Percentiles rank a stretch among this genome's conserved stretches.
Evolutionary conservation across 2,329 filamentous ascomycete genomes (phyloP).

Genomic region (Ceratocystis huliohia): DNA sequence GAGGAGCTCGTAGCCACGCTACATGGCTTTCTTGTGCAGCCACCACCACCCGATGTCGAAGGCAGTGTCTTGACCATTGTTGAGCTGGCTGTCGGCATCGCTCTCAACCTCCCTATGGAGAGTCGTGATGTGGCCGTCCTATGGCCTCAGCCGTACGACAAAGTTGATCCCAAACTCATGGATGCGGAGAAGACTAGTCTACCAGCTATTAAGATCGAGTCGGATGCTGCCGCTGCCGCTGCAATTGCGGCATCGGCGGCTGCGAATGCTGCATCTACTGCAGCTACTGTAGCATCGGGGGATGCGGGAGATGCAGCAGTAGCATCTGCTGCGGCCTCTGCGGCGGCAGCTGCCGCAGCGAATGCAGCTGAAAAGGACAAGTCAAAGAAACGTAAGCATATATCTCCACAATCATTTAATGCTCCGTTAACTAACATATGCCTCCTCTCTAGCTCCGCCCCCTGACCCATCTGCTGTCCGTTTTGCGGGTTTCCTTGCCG

Average conservation of each 20-base stretch:
- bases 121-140: conserved; percentile 79
- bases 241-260: conserved; percentile 30
- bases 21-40: conserved; percentile 60
- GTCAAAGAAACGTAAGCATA: conserved; percentile 36
- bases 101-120: conserved; percentile 76
- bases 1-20: conserved; percentile 55
- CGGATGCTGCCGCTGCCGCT: conserved; percentile 22
- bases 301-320: background rate
- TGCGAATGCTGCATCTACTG: conserved; percentile 27
- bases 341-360: conserved; percentile 26
- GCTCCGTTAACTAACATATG: background rate
- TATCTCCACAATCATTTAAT: background rate
- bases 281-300: background rate
- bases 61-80: conserved; percentile 86
- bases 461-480: conserved; percentile 48
- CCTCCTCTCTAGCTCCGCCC: background rate
- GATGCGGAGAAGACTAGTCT: conserved; percentile 66
- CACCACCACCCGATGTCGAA: conserved; percentile 68
- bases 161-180: conserved; percentile 63
- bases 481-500: conserved; percentile 60
- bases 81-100: conserved; percentile 76
- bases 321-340: background rate
- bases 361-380: conserved; percentile 35
- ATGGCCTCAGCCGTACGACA: conserved; percentile 67
- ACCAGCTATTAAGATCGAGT: conserved; percentile 34